Base-by-base conservation (phyloP, 176 grass and related monocot species). In the Zoysia pacifica region DNA sequence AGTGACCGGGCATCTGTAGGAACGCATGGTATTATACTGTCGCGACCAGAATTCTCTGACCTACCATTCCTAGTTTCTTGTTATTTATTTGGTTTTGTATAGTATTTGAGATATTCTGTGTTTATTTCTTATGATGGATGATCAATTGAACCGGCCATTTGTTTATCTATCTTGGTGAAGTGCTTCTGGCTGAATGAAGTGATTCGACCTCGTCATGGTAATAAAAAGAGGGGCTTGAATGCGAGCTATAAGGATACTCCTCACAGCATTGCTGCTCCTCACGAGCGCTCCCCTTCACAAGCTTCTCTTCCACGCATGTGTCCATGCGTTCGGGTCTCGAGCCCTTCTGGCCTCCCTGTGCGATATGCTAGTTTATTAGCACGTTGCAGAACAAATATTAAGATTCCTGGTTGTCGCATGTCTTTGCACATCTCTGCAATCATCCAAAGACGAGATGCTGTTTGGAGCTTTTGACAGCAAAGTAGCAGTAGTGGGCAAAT, bases 251-350 rank as follows among this genome's bases (percentile, higher is more conserved):
- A 88, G 83, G 80, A 81, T 78, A 79, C 91, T 89, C 91, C 88
- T 94, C 91, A 67, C 88, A 86, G 83, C 88, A 94, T 94, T 94
- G 73, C 86, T 88, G 61, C 67, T 53, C 75, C 76, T 94, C 91
- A 94, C 91, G 90, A 83, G 91, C 62, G 79, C 61, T 16, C 80
- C 80, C 37, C 73, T 77, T 94, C 82, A 85, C 85, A 87, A 76
- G 88, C 84, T 90, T 75, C 88, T 71, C 78, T 67, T 89, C 83
- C 82, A 89, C 82, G 11, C 69, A 58, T 67, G 76, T 79, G 79
- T 37, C 64, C 77, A 63, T 16, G 70, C 63, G 28, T 59, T 18
- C 6, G 28, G 9, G 55, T 58, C 16, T 48, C 18, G 40, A 66
- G 50, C 55, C 9, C 13, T 66, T 68, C 58, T 66, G 59, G 38